phyloP scores from a whole-genome alignment of 2,329 filamentous ascomycete genomes.

The Conoideocrella luteorostrata region DNA sequence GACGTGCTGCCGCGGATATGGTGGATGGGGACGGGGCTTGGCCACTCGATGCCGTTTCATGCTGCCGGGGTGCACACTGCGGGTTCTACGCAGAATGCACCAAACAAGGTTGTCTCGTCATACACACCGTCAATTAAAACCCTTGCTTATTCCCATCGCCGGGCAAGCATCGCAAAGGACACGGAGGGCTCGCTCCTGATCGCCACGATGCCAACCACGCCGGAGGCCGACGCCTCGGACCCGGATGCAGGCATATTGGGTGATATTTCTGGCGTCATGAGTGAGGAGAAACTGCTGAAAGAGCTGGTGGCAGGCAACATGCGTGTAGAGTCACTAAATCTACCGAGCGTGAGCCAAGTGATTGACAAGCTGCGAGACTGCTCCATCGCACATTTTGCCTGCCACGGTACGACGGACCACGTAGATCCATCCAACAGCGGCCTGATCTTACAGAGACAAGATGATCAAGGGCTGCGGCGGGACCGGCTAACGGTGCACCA shows the following conservation, averaged over 20 bases:
- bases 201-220: constrained; percentile 8
- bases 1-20: constrained; percentile 8
- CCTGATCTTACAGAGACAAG: constrained; percentile 13
- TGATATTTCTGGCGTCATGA: neutral
- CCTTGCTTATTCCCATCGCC: constrained; percentile 1
- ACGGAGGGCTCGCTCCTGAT: constrained; percentile 3
- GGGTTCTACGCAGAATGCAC: constrained; percentile 1
- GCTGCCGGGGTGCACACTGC: constrained; percentile 6
- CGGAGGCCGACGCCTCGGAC: neutral
- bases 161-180: neutral
- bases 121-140: constrained; percentile 10
- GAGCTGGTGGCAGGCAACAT: neutral
- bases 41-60: constrained; percentile 12
- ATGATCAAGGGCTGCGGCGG: neutral
- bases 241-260: neutral
- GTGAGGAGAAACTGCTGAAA: neutral
- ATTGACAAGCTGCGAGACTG: constrained; percentile 6
- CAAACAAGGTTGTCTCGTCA: constrained; percentile 6
- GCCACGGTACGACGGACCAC: constrained; percentile 13
- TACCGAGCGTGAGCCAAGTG: constrained; percentile 7
- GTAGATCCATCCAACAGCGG: constrained; percentile 17
- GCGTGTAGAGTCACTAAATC: neutral
- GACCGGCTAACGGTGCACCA: too few species aligned
- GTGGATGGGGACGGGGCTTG: constrained; percentile 12
- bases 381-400: constrained; percentile 14